phyloP scores from a whole-genome alignment of 371 early-diverging fungal species.

The Nematocida homosporus region DNA sequence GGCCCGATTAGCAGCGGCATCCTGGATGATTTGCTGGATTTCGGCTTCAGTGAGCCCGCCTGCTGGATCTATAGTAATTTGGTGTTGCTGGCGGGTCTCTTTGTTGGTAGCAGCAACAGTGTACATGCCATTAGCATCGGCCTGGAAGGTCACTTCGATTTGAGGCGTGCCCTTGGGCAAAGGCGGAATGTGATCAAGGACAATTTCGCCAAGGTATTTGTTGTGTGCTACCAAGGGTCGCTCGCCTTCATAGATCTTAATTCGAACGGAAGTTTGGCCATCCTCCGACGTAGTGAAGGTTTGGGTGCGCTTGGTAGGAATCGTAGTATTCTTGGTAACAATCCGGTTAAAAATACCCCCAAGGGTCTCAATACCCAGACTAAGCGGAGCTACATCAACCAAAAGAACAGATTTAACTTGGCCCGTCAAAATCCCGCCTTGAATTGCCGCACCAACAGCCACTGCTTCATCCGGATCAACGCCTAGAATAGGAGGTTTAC shows the following conservation, averaged over 20 bases:
- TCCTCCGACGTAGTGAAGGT: slow-evolving; percentile 97
- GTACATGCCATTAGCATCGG: slow-evolving; percentile 96
- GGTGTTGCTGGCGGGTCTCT: slow-evolving; percentile 84
- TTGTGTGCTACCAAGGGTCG: slow-evolving; percentile 89
- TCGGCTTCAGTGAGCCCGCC: slow-evolving; percentile 87
- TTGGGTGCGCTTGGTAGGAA: slow-evolving; percentile 96
- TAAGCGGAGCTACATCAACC: slow-evolving; percentile 92
- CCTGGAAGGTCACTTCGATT: slow-evolving; percentile 94
- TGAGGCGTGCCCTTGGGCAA: slow-evolving; percentile 87
- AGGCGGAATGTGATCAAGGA: slow-evolving; percentile 72
- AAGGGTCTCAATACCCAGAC: slow-evolving; percentile 76
- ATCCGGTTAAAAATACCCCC: slow-evolving; percentile 90
- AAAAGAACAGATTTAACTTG: slow-evolving; percentile 84
- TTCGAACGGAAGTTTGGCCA: slow-evolving; percentile 91
- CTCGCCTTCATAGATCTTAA: slow-evolving; percentile 96
- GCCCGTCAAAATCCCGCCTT: slow-evolving; percentile 91
- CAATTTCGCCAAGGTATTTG: slow-evolving; percentile 90
- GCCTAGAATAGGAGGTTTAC: slow-evolving; percentile 79
- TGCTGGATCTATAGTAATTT: slow-evolving; percentile 75
- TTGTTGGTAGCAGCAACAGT: slow-evolving; percentile 93
- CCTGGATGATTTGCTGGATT: slow-evolving; percentile 85
- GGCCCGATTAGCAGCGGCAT: slow-evolving; percentile 82
- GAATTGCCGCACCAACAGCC: slow-evolving; percentile 94
- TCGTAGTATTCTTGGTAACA: slow-evolving; percentile 93
- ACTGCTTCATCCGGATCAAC: slow-evolving; percentile 99